Percentiles rank a stretch among this genome's conserved stretches.
Evolutionary conservation across 371 early-diverging fungal genomes (phyloP).

Genomic region (Choanephora cucurbitarum): DNA sequence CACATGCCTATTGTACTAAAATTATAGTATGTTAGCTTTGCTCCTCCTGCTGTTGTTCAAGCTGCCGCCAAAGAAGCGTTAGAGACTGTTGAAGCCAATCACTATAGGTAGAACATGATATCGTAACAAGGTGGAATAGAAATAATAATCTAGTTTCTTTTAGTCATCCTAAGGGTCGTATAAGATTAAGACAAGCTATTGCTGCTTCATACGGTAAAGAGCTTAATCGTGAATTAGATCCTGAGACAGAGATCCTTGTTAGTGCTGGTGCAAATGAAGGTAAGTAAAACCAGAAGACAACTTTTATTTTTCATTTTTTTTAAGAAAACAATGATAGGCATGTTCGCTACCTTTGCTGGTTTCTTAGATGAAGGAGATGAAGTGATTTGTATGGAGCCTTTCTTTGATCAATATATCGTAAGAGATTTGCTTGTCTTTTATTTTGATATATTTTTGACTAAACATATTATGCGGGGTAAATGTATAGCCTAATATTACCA

Average conservation of each 20-base stretch:
- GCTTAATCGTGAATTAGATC: conserved; percentile 70
- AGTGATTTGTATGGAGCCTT: conserved; percentile 92
- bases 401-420: conserved; percentile 93
- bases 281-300: conserved; percentile 14
- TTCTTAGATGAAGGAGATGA: conserved; percentile 82
- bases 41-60: conserved; percentile 84
- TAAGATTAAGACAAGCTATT: conserved; percentile 77
- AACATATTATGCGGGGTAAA: background rate
- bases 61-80: conserved; percentile 80
- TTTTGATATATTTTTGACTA: too few species aligned
- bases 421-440: conserved; percentile 26
- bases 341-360: conserved; percentile 78
- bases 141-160: background rate
- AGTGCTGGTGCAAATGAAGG: conserved; percentile 96
- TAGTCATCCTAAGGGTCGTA: conserved; percentile 81
- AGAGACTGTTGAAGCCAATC: conserved; percentile 66
- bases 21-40: conserved; percentile 61
- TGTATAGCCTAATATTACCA: conserved; percentile 72
- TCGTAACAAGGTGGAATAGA: too few species aligned
- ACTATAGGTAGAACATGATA: conserved; percentile 67
- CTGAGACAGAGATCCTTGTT: conserved; percentile 82
- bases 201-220: conserved; percentile 73
- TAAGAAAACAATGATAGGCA: conserved; percentile 46
- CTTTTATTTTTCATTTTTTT: background rate
- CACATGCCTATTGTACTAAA: background rate